Percentiles rank a stretch among this genome's conserved stretches.
Conservation (phyloP, 495 filamentous ascomycete genomes). For the Penicillium roqueforti region DNA sequence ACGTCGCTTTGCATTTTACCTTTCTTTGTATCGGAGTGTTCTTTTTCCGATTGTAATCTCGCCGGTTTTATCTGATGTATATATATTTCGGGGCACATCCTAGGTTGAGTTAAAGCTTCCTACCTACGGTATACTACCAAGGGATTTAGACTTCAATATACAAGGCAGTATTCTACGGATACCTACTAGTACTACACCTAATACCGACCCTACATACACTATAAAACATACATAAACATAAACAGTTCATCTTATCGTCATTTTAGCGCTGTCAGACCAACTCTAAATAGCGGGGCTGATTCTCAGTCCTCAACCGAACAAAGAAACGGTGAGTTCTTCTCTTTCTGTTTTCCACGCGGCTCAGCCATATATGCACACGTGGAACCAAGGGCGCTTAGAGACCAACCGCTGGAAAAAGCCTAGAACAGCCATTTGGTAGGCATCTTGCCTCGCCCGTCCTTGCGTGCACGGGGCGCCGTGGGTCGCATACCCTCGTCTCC, state of each 20-base stretch:
- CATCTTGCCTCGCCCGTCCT: constrained; percentile 21
- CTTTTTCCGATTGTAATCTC: not conserved
- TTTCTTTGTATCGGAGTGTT: not conserved
- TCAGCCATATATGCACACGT: constrained; percentile 2
- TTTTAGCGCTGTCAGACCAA: constrained; percentile 30
- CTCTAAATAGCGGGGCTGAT: constrained; percentile 27
- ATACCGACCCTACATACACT: not conserved
- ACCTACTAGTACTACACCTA: no score
- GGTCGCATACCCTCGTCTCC: constrained; percentile 31
- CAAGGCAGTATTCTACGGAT: no score
- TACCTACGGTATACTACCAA: no score
- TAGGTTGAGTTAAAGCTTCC: no score
- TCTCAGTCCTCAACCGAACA: not conserved
- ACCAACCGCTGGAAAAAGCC: not conserved
- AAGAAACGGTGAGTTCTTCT: constrained; percentile 19
- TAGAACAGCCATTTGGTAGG: not conserved
- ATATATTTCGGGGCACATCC: not conserved
- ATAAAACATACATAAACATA: not conserved
- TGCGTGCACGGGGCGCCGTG: constrained; percentile 11
- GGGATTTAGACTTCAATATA: no score
- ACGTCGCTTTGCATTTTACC: no score
- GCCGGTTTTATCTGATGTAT: not conserved
- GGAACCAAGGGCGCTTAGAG: constrained; percentile 9
- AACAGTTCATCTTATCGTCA: constrained; percentile 16
- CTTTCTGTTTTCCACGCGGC: constrained; percentile 7